These are phyloP conservation scores for Fraxinus baroniana DNA, from an alignment of 305 asterid species.

Conservation along the genomic window DNA sequence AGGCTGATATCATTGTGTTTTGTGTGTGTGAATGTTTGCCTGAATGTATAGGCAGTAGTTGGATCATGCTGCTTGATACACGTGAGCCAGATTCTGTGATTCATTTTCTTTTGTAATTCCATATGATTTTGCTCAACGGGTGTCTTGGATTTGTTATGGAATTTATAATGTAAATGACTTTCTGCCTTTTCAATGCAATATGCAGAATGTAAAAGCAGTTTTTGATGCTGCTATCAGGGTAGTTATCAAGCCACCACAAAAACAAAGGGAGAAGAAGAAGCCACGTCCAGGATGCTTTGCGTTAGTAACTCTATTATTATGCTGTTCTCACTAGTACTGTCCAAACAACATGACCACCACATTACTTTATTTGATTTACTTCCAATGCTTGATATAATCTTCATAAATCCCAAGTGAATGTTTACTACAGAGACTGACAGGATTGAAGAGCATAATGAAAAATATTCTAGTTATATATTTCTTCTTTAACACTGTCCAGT, in stretches of 20 bases:
- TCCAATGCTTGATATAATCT: not conserved
- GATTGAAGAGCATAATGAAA: not conserved
- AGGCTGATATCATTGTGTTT: not conserved
- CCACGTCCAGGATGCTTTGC: constrained; percentile 63
- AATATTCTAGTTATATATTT: not conserved
- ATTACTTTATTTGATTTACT: not conserved
- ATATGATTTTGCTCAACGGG: not conserved
- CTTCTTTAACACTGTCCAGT: not conserved
- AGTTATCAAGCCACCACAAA: constrained; percentile 89
- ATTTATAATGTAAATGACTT: not conserved
- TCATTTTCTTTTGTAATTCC: not conserved
- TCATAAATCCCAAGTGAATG: not conserved
- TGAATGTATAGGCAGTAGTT: not conserved
- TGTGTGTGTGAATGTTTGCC: not conserved
- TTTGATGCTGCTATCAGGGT: constrained; percentile 92
- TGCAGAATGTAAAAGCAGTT: constrained; percentile 87
- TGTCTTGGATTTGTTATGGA: not conserved
- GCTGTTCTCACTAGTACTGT: not conserved
- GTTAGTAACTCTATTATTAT: constrained; percentile 41
- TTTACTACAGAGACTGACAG: not conserved
- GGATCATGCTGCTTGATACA: not conserved
- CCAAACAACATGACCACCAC: not conserved
- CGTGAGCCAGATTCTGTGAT: not conserved
- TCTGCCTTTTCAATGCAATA: constrained; percentile 21
- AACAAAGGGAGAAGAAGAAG: constrained; percentile 75